Percentiles rank a stretch among this genome's conserved stretches.
These are phyloP conservation scores for Capsella rubella DNA, from an alignment of 441 rosid genomes.

Conservation along the genomic window DNA sequence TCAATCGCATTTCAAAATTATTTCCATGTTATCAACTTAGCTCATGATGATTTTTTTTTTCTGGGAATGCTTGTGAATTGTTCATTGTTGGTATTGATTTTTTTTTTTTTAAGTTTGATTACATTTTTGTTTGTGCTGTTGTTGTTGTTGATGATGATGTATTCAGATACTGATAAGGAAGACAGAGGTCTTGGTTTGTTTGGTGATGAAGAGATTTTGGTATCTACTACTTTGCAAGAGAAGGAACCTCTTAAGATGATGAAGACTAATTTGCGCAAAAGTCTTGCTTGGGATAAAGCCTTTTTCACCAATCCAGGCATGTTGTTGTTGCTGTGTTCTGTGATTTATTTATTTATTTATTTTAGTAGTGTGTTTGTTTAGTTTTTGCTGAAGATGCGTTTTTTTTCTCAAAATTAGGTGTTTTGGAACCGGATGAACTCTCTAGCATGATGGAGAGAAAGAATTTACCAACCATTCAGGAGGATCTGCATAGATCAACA, in stretches of 20 bases:
- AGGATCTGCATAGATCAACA: conserved; percentile 71
- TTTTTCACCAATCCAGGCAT: conserved; percentile 93
- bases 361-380: background rate
- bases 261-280: conserved; percentile 77
- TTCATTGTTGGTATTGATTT: background rate
- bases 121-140: background rate
- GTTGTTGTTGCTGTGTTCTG: background rate
- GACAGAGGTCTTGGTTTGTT: conserved; percentile 45
- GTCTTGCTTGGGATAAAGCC: conserved; percentile 97
- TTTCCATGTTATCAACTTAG: background rate
- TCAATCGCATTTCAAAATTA: background rate
- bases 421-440: conserved; percentile 90
- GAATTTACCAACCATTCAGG: conserved; percentile 68
- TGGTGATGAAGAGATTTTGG: conserved; percentile 40
- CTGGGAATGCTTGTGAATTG: background rate
- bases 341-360: background rate
- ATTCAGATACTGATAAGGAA: conserved; percentile 52
- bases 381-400: conserved; percentile 27
- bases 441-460: conserved; percentile 69
- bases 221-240: conserved; percentile 39
- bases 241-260: conserved; percentile 47
- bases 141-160: conserved; percentile 22
- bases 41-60: background rate
- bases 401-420: conserved; percentile 56
- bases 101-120: background rate